These are phyloP conservation scores for Sclerotiophoma versabilis DNA, from an alignment of 2,329 filamentous ascomycete species.

Conservation along the genomic window DNA sequence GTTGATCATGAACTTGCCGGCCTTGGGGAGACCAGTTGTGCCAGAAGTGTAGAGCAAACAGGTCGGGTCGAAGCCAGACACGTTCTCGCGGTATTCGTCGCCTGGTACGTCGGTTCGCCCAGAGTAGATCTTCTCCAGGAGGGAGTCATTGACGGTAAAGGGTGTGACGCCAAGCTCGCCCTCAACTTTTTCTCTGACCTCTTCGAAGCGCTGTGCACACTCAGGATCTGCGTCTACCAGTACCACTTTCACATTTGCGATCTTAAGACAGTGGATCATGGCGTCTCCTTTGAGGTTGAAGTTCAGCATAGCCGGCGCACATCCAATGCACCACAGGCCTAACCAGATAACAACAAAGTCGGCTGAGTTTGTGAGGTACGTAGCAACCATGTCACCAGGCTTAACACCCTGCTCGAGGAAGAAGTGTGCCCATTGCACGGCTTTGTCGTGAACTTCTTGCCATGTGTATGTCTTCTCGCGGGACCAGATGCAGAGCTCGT, in stretches of 20 bases:
- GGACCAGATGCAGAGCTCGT: conserved; percentile 70
- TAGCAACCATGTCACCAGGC: conserved; percentile 67
- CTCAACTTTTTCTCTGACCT: conserved; percentile 18
- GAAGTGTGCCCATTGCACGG: conserved; percentile 41
- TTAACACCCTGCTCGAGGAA: conserved; percentile 61
- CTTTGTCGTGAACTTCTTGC: conserved; percentile 38
- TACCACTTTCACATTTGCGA: conserved; percentile 63
- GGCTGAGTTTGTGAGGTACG: conserved; percentile 71
- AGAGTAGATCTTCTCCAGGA: conserved; percentile 31
- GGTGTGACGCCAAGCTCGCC: conserved; percentile 32
- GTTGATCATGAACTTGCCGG: conserved; percentile 36
- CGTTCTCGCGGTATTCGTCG: conserved; percentile 61
- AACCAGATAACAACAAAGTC: conserved; percentile 73
- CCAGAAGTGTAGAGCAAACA: conserved; percentile 76
- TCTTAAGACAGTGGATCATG: conserved; percentile 68
- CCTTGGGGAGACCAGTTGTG: conserved; percentile 76
- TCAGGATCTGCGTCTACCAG: conserved; percentile 63
- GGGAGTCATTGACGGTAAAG: conserved; percentile 23
- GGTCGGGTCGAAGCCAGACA: conserved; percentile 61
- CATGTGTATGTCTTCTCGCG: conserved; percentile 57
- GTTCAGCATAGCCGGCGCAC: conserved; percentile 73
- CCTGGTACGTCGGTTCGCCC: conserved; percentile 51
- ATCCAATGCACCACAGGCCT: conserved; percentile 69
- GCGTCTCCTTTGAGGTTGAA: conserved; percentile 69
- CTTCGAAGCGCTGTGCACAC: conserved; percentile 30